Evolutionary conservation across 257 asterid species (phyloP).

Genomic region (Scutellaria galericulata): DNA sequence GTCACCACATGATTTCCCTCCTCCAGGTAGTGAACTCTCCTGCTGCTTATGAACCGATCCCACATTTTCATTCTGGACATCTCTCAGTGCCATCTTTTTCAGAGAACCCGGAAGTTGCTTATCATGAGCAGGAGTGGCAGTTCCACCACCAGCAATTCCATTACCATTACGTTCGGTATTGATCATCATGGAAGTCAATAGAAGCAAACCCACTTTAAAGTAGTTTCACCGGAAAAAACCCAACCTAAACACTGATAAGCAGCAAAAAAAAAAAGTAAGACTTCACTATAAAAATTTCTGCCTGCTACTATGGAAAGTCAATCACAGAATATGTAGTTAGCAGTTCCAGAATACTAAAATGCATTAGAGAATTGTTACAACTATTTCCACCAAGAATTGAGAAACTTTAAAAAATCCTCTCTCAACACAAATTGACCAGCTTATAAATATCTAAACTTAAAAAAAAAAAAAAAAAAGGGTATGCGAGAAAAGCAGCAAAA

Average conservation of each 20-base stretch:
- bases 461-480: neutral
- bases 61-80: conserved; percentile 77
- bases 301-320: too few species aligned
- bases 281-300: neutral
- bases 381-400: conserved; percentile 16
- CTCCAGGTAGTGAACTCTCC: conserved; percentile 49
- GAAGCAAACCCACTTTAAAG: conserved; percentile 20
- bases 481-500: conserved; percentile 26
- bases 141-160: conserved; percentile 46
- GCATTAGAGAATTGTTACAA: neutral
- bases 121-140: conserved; percentile 49
- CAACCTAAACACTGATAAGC: conserved; percentile 36
- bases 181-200: conserved; percentile 56
- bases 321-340: neutral
- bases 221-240: conserved; percentile 22
- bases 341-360: conserved; percentile 2
- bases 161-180: conserved; percentile 50
- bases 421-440: conserved; percentile 7
- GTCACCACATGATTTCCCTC: conserved; percentile 54
- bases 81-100: conserved; percentile 84
- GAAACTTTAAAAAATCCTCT: neutral
- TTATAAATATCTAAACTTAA: neutral
- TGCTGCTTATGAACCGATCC: conserved; percentile 52
- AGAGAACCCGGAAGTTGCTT: conserved; percentile 52
- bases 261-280: conserved; percentile 19